Conservation (phyloP, 495 filamentous ascomycete species). For the Annulohypoxylon stygium region DNA sequence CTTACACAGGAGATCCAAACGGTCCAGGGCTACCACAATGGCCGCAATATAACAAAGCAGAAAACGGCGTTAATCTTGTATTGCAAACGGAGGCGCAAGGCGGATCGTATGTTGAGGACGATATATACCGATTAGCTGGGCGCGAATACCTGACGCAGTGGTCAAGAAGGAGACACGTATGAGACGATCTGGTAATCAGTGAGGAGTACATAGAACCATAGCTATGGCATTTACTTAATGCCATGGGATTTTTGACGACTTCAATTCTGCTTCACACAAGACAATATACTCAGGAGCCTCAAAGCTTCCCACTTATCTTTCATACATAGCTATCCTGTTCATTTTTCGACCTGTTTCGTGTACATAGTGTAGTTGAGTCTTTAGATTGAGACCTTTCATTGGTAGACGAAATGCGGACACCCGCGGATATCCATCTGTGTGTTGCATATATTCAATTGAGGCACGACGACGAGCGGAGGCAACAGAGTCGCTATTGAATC, state of each 20-base stretch:
- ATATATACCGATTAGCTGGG: slow-evolving; percentile 52
- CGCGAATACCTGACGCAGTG: slow-evolving; percentile 54
- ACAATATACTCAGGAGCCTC: neutral
- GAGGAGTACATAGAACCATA: neutral
- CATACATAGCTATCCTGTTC: no score
- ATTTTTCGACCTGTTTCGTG: no score
- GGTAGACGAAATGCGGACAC: neutral
- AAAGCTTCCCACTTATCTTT: no score
- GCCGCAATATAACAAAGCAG: slow-evolving; percentile 49
- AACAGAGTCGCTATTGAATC: slow-evolving; percentile 7
- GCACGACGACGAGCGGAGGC: slow-evolving; percentile 25
- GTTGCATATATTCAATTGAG: neutral
- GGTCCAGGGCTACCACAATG: slow-evolving; percentile 43
- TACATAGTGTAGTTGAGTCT: no score
- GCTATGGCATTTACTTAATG: neutral
- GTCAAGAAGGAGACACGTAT: slow-evolving; percentile 54
- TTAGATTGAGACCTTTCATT: neutral
- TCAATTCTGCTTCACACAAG: neutral
- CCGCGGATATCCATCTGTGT: no score
- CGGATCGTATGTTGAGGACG: slow-evolving; percentile 49
- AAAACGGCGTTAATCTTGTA: slow-evolving; percentile 51
- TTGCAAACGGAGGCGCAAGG: slow-evolving; percentile 54
- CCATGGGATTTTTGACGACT: neutral
- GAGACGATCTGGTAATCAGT: neutral
- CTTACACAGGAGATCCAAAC: slow-evolving; percentile 51